Conservation (phyloP, 75 land plant species). For the Larix kaempferi region DNA sequence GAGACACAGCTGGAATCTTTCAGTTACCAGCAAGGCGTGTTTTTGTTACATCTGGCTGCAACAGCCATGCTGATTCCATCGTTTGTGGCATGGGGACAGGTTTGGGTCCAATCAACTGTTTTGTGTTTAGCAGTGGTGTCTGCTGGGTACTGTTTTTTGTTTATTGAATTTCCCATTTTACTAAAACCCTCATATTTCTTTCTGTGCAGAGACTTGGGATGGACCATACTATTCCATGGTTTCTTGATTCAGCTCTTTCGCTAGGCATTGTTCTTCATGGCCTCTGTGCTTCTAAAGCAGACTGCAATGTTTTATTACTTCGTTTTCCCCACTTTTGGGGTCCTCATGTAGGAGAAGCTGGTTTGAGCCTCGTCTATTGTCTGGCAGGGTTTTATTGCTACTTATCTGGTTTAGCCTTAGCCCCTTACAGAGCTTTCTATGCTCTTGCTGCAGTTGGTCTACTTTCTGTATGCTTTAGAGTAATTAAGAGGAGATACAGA, state of each 20-base stretch:
- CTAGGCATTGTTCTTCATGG: constrained; percentile 86
- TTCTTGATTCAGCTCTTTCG: constrained; percentile 73
- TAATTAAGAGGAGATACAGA: constrained; percentile 42
- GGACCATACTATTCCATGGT: constrained; percentile 66
- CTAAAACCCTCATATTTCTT: neutral
- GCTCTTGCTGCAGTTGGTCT: constrained; percentile 68
- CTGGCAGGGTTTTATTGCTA: constrained; percentile 74
- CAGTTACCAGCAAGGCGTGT: constrained; percentile 68
- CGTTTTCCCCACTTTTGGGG: constrained; percentile 27
- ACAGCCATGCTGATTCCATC: constrained; percentile 86
- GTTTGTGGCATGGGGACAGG: constrained; percentile 93
- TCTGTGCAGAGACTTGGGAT: constrained; percentile 73
- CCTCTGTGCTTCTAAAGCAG: constrained; percentile 44
- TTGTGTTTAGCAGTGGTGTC: neutral
- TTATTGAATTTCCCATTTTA: neutral
- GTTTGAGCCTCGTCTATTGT: constrained; percentile 58
- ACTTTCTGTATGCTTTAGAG: constrained; percentile 36
- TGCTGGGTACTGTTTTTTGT: constrained; percentile 1
- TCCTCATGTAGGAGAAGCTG: constrained; percentile 21
- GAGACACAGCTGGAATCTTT: constrained; percentile 78
- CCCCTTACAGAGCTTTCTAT: constrained; percentile 76
- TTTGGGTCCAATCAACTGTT: constrained; percentile 13
- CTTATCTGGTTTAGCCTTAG: constrained; percentile 52
- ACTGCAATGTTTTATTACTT: constrained; percentile 29
- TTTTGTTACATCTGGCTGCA: constrained; percentile 73